These are phyloP conservation scores for Botryotinia globosa DNA, from an alignment of 2,329 filamentous ascomycete species.

Conservation along the genomic window DNA sequence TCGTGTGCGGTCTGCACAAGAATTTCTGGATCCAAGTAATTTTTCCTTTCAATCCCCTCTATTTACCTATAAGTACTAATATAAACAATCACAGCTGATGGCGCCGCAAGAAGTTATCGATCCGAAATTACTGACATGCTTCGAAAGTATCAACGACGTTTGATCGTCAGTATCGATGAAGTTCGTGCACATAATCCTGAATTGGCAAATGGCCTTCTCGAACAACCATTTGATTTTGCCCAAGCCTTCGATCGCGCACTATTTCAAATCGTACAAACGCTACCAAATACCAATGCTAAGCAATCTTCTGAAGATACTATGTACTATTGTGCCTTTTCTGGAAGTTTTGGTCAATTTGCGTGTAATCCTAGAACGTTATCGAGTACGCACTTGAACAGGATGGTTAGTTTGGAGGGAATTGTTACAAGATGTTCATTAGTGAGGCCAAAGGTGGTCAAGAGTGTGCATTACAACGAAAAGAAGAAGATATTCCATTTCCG, in stretches of 20 bases:
- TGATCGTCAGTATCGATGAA: slow-evolving; percentile 81
- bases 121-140: slow-evolving; percentile 82
- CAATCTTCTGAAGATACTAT: slow-evolving; percentile 75
- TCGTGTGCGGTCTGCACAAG: slow-evolving; percentile 80
- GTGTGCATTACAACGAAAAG: slow-evolving; percentile 90
- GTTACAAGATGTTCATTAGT: slow-evolving; percentile 96
- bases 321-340: slow-evolving; percentile 97
- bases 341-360: slow-evolving; percentile 90
- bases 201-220: slow-evolving; percentile 74
- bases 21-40: slow-evolving; percentile 92
- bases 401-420: slow-evolving; percentile 97
- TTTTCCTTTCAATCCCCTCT: slow-evolving; percentile 22
- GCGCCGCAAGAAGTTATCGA: slow-evolving; percentile 64
- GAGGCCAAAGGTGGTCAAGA: slow-evolving; percentile 95
- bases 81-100: slow-evolving; percentile 27
- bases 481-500: slow-evolving; percentile 84
- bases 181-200: slow-evolving; percentile 83
- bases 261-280: slow-evolving; percentile 79
- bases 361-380: slow-evolving; percentile 93
- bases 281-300: slow-evolving; percentile 71
- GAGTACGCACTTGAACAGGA: slow-evolving; percentile 86
- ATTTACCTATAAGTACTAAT: slow-evolving; percentile 28
- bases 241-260: slow-evolving; percentile 87
- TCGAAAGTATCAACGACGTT: slow-evolving; percentile 61
- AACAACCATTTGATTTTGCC: slow-evolving; percentile 82